Base-by-base conservation (phyloP, 2,329 filamentous ascomycete genomes). In the Ophiostoma novo-ulmi region DNA sequence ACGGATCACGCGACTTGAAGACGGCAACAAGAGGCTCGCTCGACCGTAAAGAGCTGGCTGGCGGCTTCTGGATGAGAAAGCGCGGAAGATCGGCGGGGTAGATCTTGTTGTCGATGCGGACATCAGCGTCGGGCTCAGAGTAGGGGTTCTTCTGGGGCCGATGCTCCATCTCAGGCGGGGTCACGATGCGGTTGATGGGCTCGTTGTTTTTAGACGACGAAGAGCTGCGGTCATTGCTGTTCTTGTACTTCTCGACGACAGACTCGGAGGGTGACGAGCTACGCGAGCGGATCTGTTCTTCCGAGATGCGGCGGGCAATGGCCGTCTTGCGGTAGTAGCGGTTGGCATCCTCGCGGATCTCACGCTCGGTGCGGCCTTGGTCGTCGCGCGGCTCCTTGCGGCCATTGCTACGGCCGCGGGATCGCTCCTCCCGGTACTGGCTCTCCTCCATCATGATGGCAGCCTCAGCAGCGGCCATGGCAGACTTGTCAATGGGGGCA, bases 91-190 rank as follows among this genome's bases (percentile, higher is more conserved):
- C 73, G 52, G 20, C 36, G 7, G 63, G 63, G 20, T 65, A 65
- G 7, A 65, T 38, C 20, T 65, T 39, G 36, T 65, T 65, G 76
- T 89, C 87, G 71, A 89, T 85, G 69, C 80, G 81, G 69, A 89
- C 87, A 76, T 90, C 88, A n/a, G 88, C 88, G 75, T 90, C 82
- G 1, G 88, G 88, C 8, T 78, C 84, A 73, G 85, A 85, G 71
- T 85, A 90, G 10, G 78, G 82, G 70, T 81, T 83, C 77, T 84
- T 84, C 58, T 81, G 81, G 13, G 78, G 75, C 1, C 78, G 74
- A 11, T 80, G 78, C 70, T 83, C 80, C 80, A 84, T 83, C 71
- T 82, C 82, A 26, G 86, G 86, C 13, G 87, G 86, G 1, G 85
- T 85, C 69, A 85, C 82, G 71, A 89, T 85, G 67, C 81, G 80